These are phyloP conservation scores for Suhomyces yuchorum DNA, from an alignment of 1,139 yeast species.

Conservation along the genomic window DNA sequence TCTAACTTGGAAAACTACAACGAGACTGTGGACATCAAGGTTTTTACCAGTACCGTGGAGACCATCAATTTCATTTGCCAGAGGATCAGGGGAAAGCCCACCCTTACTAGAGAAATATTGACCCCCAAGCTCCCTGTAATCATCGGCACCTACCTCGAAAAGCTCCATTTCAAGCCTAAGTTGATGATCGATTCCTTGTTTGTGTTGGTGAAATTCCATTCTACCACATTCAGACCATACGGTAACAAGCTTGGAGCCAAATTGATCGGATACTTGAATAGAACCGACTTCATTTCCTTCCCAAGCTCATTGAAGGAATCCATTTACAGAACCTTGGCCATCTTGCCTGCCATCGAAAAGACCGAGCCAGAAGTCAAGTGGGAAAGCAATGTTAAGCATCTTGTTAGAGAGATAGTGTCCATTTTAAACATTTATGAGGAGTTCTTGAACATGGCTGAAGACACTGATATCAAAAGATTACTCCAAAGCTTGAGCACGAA, in stretches of 20 bases:
- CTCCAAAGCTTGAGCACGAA: constrained; percentile 32
- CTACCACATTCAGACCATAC: constrained; percentile 82
- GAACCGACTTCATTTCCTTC: constrained; percentile 29
- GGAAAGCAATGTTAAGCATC: constrained; percentile 41
- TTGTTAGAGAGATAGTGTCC: constrained; percentile 51
- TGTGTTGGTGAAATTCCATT: constrained; percentile 55
- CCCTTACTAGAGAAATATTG: constrained; percentile 78
- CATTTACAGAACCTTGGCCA: constrained; percentile 57
- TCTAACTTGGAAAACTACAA: constrained; percentile 58
- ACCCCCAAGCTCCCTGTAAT: constrained; percentile 76
- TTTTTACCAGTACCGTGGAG: constrained; percentile 52
- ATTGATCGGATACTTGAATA: constrained; percentile 40
- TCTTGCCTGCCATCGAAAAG: constrained; percentile 59
- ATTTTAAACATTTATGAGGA: constrained; percentile 57
- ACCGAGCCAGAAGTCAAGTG: constrained; percentile 52
- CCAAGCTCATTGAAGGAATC: constrained; percentile 40
- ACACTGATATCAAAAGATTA: constrained; percentile 43
- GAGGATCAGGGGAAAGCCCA: constrained; percentile 75
- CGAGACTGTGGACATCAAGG: constrained; percentile 40
- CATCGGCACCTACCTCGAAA: constrained; percentile 55
- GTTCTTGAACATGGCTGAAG: constrained; percentile 58
- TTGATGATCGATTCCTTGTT: constrained; percentile 52
- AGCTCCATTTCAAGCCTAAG: constrained; percentile 41
- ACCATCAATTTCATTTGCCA: constrained; percentile 52
- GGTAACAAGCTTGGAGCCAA: constrained; percentile 59